Conservation (phyloP, 2,329 filamentous ascomycete genomes). For the Paracoccidioides lutzii region DNA sequence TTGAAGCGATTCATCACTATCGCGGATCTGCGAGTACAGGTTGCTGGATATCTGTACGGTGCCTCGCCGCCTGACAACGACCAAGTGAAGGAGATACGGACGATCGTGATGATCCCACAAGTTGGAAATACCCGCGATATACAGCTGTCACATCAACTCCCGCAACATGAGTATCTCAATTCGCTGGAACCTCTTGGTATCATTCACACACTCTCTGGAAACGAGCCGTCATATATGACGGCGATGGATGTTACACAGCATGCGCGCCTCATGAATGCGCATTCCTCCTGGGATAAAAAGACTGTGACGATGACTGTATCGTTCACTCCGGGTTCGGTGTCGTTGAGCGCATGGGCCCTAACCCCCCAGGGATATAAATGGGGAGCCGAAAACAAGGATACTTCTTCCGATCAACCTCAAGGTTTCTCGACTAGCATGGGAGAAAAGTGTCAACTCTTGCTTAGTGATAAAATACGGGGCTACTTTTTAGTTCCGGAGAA, state of each 20-base stretch:
- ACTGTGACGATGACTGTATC: slow-evolving; percentile 90
- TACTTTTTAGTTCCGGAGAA: slow-evolving; percentile 93
- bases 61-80: slow-evolving; percentile 86
- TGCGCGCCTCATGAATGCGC: slow-evolving; percentile 72
- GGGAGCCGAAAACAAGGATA: slow-evolving; percentile 92
- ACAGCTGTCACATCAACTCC: slow-evolving; percentile 76
- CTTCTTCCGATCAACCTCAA: slow-evolving; percentile 79
- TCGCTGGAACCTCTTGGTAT: slow-evolving; percentile 81
- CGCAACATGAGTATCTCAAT: slow-evolving; percentile 80
- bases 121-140: slow-evolving; percentile 87
- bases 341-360: slow-evolving; percentile 82
- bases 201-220: slow-evolving; percentile 90
- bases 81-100: slow-evolving; percentile 91
- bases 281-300: slow-evolving; percentile 72
- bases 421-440: slow-evolving; percentile 89
- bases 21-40: slow-evolving; percentile 88
- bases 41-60: slow-evolving; percentile 91
- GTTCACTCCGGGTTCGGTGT: slow-evolving; percentile 93
- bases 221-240: slow-evolving; percentile 93
- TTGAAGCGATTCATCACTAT: slow-evolving; percentile 97
- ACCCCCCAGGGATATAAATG: slow-evolving; percentile 90
- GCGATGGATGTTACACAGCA: slow-evolving; percentile 91
- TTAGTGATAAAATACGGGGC: slow-evolving; percentile 85
- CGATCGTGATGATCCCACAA: slow-evolving; percentile 95
- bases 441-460: slow-evolving; percentile 83